Conservation (phyloP, 192 early-diverging fungal genomes). For the Piromyces sp. region DNA sequence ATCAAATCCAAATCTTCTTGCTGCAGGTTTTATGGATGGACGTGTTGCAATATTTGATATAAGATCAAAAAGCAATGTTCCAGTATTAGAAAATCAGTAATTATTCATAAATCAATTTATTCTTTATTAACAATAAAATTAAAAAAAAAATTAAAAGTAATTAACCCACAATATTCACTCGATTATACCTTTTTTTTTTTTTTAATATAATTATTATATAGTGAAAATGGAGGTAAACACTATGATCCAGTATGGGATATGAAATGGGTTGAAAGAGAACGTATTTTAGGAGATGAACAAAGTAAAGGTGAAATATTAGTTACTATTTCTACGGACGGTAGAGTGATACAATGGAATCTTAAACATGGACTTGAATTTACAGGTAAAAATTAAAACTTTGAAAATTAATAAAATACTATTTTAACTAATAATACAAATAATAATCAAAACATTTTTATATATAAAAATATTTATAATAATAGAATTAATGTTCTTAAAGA, state of each 20-base stretch:
- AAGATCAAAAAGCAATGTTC: constrained; percentile 11
- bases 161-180: neutral
- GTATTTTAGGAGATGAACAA: constrained; percentile 26
- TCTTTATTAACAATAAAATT: neutral
- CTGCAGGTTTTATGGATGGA: constrained; percentile 30
- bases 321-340: constrained; percentile 32
- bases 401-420: no score
- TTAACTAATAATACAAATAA: no score
- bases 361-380: constrained; percentile 32
- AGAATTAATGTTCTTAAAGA: constrained; percentile 40
- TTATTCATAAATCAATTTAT: no score
- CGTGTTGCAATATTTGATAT: constrained; percentile 35
- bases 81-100: constrained; percentile 22
- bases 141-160: neutral
- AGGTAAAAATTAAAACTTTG: no score
- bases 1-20: constrained; percentile 26
- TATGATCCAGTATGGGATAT: constrained; percentile 46
- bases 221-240: constrained; percentile 30
- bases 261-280: constrained; percentile 36
- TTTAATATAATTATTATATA: no score
- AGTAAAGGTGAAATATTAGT: constrained; percentile 25
- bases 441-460: neutral
- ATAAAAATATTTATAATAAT: neutral
- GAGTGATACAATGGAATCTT: constrained; percentile 35
- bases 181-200: no score